These are phyloP conservation scores for Pyrenophora graminea DNA, from an alignment of 2,329 filamentous ascomycete species.

Conservation along the genomic window DNA sequence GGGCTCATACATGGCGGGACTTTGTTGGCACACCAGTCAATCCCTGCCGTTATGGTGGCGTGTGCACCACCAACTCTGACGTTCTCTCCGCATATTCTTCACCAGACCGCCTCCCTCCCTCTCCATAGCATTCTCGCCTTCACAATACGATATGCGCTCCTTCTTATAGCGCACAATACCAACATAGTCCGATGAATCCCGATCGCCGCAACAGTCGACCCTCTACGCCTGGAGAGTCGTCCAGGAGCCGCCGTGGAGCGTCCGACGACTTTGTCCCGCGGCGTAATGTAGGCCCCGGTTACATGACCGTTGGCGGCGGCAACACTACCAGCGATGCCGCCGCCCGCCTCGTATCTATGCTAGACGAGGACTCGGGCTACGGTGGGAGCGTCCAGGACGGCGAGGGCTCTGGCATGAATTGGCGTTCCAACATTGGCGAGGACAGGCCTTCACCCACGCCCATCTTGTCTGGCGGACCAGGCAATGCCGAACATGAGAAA, in stretches of 20 bases:
- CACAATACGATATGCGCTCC: constrained; percentile 38
- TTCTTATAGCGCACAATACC: constrained; percentile 19
- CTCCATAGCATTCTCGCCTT: constrained; percentile 5
- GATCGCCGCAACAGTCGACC: constrained; percentile 28
- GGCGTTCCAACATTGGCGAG: constrained; percentile 61
- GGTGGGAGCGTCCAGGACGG: constrained; percentile 73
- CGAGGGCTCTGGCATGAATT: constrained; percentile 59
- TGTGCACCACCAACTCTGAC: constrained; percentile 21
- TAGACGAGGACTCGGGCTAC: constrained; percentile 91
- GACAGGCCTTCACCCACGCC: constrained; percentile 62
- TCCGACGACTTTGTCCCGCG: constrained; percentile 32
- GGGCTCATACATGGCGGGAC: background rate
- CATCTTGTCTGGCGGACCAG: constrained; percentile 53
- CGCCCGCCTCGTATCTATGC: constrained; percentile 74
- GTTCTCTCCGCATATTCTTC: constrained; percentile 21
- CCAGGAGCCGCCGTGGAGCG: constrained; percentile 31
- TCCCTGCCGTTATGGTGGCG: constrained; percentile 17
- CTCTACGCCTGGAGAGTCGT: constrained; percentile 32
- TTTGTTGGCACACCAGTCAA: constrained; percentile 10
- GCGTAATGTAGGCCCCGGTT: constrained; percentile 59
- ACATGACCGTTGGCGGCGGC: constrained; percentile 87
- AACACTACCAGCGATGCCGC: constrained; percentile 76
- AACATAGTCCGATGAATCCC: constrained; percentile 34
- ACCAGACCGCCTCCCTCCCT: constrained; percentile 16
- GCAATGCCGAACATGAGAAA: constrained; percentile 64